Conservation (phyloP, 2,329 filamentous ascomycete genomes). For the Calonectria pseudoreteaudii region DNA sequence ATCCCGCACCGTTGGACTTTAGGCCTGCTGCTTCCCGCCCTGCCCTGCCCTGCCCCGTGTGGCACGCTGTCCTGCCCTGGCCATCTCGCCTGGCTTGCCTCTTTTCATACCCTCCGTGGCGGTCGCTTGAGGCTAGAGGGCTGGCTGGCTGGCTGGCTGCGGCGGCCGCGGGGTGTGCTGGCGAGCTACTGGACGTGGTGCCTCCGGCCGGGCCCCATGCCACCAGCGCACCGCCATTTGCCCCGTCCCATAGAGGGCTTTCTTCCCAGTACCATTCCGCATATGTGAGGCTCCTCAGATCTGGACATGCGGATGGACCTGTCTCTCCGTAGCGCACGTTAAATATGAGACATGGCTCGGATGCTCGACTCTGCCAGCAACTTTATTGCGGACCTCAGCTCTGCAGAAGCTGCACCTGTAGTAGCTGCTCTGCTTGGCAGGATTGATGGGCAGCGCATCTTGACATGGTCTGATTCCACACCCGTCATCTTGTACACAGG, state of each 20-base stretch:
- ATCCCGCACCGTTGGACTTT: slow-evolving; percentile 4
- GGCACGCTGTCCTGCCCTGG: slow-evolving; percentile 7
- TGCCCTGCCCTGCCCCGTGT: slow-evolving; percentile 9
- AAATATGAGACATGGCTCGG: slow-evolving; percentile 19
- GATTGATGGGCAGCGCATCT: background rate
- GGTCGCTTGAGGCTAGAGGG: slow-evolving; percentile 22
- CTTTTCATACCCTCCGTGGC: slow-evolving; percentile 7
- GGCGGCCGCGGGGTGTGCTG: slow-evolving; percentile 4
- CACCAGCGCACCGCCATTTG: slow-evolving; percentile 18
- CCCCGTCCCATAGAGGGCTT: background rate
- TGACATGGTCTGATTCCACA: slow-evolving; percentile 17
- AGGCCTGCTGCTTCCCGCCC: slow-evolving; percentile 8
- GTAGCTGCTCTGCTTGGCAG: background rate
- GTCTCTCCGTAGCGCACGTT: slow-evolving; percentile 13
- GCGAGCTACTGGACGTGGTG: background rate
- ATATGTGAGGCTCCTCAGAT: slow-evolving; percentile 15
- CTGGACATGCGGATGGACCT: slow-evolving; percentile 7
- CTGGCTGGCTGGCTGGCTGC: slow-evolving; percentile 1
- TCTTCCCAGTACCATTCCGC: background rate
- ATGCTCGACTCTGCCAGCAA: background rate
- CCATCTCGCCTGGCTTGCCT: slow-evolving; percentile 12
- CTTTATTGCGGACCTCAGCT: background rate
- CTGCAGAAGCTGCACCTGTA: background rate
- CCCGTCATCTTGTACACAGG: slow-evolving; percentile 11
- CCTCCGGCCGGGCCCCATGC: slow-evolving; percentile 15